Evolutionary conservation across 345 rosid genomes (phyloP).

Genomic region (Anastatica hierochuntica): DNA sequence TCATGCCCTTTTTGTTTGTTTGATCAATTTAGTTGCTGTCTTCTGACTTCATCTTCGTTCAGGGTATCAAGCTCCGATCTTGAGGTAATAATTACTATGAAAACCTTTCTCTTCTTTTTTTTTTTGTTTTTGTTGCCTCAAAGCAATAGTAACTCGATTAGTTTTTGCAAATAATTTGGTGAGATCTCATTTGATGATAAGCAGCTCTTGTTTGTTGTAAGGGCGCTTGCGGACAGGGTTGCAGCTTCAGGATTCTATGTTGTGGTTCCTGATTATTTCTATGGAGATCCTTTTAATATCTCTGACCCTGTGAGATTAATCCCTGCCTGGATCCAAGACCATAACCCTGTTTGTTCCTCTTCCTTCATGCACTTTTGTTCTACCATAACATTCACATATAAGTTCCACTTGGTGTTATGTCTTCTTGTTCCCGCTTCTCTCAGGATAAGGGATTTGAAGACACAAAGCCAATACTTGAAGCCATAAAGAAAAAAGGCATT

Average conservation of each 20-base stretch:
- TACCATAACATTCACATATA: too few relatives aligned
- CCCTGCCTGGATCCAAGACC: background rate
- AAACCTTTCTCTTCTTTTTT: too few relatives aligned
- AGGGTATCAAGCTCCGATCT: slow-evolving; percentile 54
- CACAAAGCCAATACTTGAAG: slow-evolving; percentile 51
- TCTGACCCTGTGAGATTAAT: background rate
- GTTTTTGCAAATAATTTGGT: too few relatives aligned
- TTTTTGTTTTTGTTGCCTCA: too few relatives aligned
- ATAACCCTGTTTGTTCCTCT: too few relatives aligned
- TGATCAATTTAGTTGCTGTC: background rate
- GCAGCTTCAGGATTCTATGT: background rate
- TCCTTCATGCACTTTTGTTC: too few relatives aligned
- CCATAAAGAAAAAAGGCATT: slow-evolving; percentile 48
- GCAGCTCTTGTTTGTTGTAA: too few relatives aligned
- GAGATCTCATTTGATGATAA: too few relatives aligned
- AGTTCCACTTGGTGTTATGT: background rate
- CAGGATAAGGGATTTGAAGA: slow-evolving; percentile 82
- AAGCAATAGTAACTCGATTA: too few relatives aligned
- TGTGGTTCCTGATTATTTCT: background rate
- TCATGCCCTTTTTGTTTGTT: background rate
- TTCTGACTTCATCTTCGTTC: background rate
- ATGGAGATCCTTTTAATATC: too few relatives aligned
- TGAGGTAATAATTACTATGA: slow-evolving; percentile 31
- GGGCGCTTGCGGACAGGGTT: background rate
- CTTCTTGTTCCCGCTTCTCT: background rate